A percentile compares a stretch with the other conserved stretches of the same genome.
Conservation (phyloP, 208 protist genomes). For the Crithidia fasciculata region DNA sequence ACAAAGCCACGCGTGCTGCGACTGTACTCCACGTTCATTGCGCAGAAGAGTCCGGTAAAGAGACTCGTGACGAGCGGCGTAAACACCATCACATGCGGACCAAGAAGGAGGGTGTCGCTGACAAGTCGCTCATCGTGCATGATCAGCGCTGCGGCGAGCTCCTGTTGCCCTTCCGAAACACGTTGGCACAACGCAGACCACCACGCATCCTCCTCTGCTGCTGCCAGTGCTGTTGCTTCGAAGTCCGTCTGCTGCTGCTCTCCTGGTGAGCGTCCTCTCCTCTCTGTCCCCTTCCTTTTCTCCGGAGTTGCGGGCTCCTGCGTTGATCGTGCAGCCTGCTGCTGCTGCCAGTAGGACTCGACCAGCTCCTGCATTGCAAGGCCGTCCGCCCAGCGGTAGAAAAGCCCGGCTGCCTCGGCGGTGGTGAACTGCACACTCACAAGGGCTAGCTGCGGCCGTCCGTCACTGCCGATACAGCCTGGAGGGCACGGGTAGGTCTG, state of each 20-base stretch:
- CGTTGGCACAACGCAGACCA: constrained; percentile 7
- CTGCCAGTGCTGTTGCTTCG: too few relatives aligned
- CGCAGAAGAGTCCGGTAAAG: constrained; percentile 70
- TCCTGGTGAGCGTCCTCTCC: too few relatives aligned
- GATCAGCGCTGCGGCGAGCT: constrained; percentile 33
- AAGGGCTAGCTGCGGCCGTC: constrained; percentile 8
- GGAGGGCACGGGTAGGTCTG: constrained; percentile 12
- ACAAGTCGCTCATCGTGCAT: constrained; percentile 37
- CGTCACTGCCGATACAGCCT: too few relatives aligned
- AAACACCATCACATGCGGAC: constrained; percentile 60
- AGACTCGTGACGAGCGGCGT: constrained; percentile 66
- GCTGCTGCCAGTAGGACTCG: constrained; percentile 13
- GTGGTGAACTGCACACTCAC: constrained; percentile 70
- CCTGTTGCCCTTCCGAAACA: not conserved
- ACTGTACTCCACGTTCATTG: constrained; percentile 42
- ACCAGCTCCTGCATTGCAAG: constrained; percentile 14
- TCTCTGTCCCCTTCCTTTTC: not conserved
- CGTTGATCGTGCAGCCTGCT: not conserved
- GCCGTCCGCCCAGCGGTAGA: constrained; percentile 34
- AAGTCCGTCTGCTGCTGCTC: too few relatives aligned
- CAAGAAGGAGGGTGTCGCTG: constrained; percentile 48
- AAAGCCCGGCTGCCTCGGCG: constrained; percentile 48
- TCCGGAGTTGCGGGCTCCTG: not conserved
- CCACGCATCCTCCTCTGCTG: constrained; percentile 12
- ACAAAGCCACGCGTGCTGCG: constrained; percentile 36